Conservation (phyloP, 192 early-diverging fungal genomes). For the Coemansia sp. region DNA sequence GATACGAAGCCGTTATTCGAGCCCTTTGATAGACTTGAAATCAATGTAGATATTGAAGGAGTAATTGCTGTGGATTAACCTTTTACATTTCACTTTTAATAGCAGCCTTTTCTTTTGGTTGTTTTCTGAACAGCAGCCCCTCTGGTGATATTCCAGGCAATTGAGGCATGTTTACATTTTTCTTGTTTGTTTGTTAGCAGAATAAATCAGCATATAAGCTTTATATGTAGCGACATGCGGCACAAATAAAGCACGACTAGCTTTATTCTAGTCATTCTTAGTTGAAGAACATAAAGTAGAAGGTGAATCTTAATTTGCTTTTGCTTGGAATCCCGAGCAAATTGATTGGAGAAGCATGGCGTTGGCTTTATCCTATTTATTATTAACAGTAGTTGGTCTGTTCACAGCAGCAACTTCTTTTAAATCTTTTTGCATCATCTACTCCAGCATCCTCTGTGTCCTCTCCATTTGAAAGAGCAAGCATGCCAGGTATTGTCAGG, state of each 20-base stretch:
- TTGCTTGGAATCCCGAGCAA: constrained; percentile 3
- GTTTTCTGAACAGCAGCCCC: too few species aligned
- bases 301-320: background rate
- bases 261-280: too few species aligned
- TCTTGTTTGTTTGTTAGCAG: background rate
- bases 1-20: too few species aligned
- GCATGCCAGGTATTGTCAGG: background rate
- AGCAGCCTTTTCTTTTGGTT: too few species aligned
- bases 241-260: too few species aligned
- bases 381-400: background rate
- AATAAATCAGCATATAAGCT: background rate
- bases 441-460: background rate
- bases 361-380: background rate
- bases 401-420: background rate
- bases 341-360: background rate
- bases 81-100: too few species aligned
- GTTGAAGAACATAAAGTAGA: too few species aligned
- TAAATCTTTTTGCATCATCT: background rate
- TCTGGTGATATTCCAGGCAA: too few species aligned
- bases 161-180: background rate
- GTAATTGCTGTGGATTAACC: too few species aligned
- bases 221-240: background rate
- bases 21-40: too few species aligned
- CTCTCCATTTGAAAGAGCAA: background rate
- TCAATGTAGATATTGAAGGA: too few species aligned